Evolutionary conservation across 768 basidiomycete genomes (phyloP).

Genomic region (Lanmaoa rubissima): DNA sequence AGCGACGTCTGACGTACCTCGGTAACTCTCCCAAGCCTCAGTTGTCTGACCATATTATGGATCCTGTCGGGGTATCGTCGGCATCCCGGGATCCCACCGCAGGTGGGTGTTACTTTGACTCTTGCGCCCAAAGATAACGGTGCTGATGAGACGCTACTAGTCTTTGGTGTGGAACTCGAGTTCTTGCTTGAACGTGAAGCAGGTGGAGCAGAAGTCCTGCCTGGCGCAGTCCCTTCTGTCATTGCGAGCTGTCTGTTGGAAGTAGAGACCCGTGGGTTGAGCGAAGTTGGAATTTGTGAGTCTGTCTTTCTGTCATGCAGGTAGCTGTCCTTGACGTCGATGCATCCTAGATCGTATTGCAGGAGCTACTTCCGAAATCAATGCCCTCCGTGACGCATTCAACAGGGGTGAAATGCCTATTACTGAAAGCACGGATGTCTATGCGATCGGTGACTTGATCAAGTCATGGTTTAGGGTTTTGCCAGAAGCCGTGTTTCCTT

Average conservation of each 20-base stretch:
- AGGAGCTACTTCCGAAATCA: slow-evolving; percentile 70
- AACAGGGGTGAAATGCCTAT: slow-evolving; percentile 72
- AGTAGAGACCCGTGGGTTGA: slow-evolving; percentile 73
- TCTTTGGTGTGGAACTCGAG: slow-evolving; percentile 76
- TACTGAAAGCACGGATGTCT: slow-evolving; percentile 62
- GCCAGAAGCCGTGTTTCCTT: slow-evolving; percentile 77
- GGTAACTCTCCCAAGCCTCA: slow-evolving; percentile 74
- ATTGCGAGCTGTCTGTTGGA: slow-evolving; percentile 65
- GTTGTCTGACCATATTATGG: slow-evolving; percentile 70
- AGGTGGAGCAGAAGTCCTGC: slow-evolving; percentile 43
- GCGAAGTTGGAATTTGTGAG: slow-evolving; percentile 83
- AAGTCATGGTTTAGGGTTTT: slow-evolving; percentile 85
- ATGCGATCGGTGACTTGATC: slow-evolving; percentile 79
- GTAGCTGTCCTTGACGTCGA: not conserved
- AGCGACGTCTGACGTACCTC: slow-evolving; percentile 77
- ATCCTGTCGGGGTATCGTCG: slow-evolving; percentile 45
- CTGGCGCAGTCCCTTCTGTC: slow-evolving; percentile 63
- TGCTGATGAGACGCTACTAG: slow-evolving; percentile 31
- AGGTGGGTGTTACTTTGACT: slow-evolving; percentile 44
- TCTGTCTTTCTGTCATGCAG: slow-evolving; percentile 6
- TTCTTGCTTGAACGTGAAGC: slow-evolving; percentile 67
- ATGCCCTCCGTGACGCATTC: slow-evolving; percentile 67
- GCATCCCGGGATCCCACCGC: slow-evolving; percentile 71
- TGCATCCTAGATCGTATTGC: slow-evolving; percentile 69
- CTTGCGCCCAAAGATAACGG: not conserved